Evolutionary conservation across 352 stramenopile genomes (phyloP), one percentile per base, ranked within the genome.

Genomic region (Aphanomyces invadans): DNA sequence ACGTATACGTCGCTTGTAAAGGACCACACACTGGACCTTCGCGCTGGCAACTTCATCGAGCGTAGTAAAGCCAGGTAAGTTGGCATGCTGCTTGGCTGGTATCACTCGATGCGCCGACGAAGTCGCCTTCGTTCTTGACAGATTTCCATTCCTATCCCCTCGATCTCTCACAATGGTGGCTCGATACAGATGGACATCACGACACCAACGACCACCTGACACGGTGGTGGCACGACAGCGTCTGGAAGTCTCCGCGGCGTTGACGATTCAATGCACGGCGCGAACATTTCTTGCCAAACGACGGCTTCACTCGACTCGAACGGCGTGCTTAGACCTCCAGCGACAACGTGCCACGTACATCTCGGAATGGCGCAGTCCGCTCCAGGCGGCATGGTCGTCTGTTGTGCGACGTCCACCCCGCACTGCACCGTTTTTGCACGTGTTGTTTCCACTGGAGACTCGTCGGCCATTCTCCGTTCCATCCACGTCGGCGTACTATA

Each of bases 131-230:
- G 17, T n/a, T n/a, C n/a, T n/a, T n/a, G n/a, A n/a, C n/a, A n/a
- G n/a, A n/a, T n/a, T n/a, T n/a, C n/a, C n/a, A n/a, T n/a, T n/a
- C n/a, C n/a, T n/a, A n/a, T n/a, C n/a, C n/a, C n/a, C n/a, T n/a
- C n/a, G n/a, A n/a, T n/a, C n/a, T n/a, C n/a, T n/a, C n/a, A n/a
- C n/a, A n/a, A n/a, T n/a, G n/a, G n/a, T n/a, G n/a, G n/a, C n/a
- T n/a, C n/a, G n/a, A n/a, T n/a, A 21, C 54, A 67, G 60, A 28
- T 67, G 60, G 60, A 17, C 23, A 3, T 36, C 42, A 0, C 60
- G 32, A 3, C 23, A 19, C 11, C 25, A 11, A 17, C 28, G 60
- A 0, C 29, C 29, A 15, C 21, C 7, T 5, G 60, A 67, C 49
- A 25, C 25, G 0, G 33, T 49, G 19, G 33, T 59, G 1, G 60